Evolutionary conservation across 1,139 yeast species (phyloP).

Genomic region (Yamadazyma conglobata): DNA sequence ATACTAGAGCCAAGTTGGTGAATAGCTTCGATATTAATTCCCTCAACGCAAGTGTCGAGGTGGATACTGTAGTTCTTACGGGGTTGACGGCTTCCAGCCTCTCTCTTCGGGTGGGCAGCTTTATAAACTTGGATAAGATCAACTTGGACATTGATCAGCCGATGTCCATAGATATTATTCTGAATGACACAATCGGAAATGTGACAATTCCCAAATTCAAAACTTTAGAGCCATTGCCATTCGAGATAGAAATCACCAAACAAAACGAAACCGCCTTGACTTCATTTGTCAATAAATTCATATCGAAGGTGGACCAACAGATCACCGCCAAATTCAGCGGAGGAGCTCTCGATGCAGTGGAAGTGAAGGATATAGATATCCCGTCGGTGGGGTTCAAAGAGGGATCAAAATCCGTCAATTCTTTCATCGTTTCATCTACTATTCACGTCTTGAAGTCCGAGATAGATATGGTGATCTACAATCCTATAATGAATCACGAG

Average conservation of each 20-base stretch:
- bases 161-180: background rate
- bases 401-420: conserved; percentile 1
- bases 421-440: conserved; percentile 23
- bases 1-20: too few relatives aligned
- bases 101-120: conserved; percentile 1
- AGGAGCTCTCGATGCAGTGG: conserved; percentile 1
- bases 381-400: conserved; percentile 3
- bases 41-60: conserved; percentile 4
- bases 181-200: conserved; percentile 1
- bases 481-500: conserved; percentile 47
- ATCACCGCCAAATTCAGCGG: conserved; percentile 1
- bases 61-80: conserved; percentile 1
- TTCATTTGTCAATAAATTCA: conserved; percentile 6
- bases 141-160: conserved; percentile 1
- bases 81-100: background rate
- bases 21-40: conserved; percentile 4
- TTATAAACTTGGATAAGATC: conserved; percentile 1
- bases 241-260: background rate
- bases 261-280: conserved; percentile 1
- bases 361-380: conserved; percentile 2
- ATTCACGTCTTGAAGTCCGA: conserved; percentile 53
- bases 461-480: conserved; percentile 47
- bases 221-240: background rate
- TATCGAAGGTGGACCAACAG: conserved; percentile 3
- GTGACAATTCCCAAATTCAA: background rate